These are phyloP conservation scores for Nicotiana tabacum DNA, from an alignment of 257 asterid species.

Conservation along the genomic window DNA sequence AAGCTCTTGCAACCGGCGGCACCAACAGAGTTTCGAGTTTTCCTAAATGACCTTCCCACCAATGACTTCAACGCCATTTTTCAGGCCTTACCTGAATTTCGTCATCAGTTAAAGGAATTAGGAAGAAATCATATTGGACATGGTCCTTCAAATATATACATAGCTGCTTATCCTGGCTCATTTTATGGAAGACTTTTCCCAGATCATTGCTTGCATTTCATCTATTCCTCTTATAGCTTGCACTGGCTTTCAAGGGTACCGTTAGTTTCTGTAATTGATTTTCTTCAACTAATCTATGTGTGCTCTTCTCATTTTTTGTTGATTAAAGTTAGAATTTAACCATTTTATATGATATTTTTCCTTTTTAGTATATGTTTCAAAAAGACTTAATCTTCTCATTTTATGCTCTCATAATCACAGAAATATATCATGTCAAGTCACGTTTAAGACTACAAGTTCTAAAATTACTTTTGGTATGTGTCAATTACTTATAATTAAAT, in stretches of 20 bases:
- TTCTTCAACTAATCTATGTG: background rate
- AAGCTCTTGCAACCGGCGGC: constrained; percentile 2
- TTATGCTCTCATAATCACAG: too few species aligned
- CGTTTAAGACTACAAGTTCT: too few species aligned
- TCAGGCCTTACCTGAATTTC: constrained; percentile 63
- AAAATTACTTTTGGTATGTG: too few species aligned
- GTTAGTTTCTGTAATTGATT: background rate
- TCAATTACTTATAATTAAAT: too few species aligned
- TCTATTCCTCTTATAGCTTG: constrained; percentile 73
- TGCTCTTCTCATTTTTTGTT: too few species aligned
- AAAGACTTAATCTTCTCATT: too few species aligned
- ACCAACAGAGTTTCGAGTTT: constrained; percentile 55
- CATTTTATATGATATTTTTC: too few species aligned
- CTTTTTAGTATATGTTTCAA: too few species aligned
- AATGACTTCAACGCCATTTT: constrained; percentile 83
- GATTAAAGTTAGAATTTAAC: too few species aligned
- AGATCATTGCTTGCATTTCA: constrained; percentile 48
- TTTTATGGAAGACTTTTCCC: constrained; percentile 85
- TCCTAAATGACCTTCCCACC: constrained; percentile 67
- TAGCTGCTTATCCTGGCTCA: constrained; percentile 78
- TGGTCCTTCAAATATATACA: constrained; percentile 29
- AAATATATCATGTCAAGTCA: too few species aligned
- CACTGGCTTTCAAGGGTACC: constrained; percentile 83
- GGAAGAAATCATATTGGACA: background rate
- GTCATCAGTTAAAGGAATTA: constrained; percentile 29